Evolutionary conservation across 768 basidiomycete species (phyloP).

Genomic region (Lactarius tabidus): DNA sequence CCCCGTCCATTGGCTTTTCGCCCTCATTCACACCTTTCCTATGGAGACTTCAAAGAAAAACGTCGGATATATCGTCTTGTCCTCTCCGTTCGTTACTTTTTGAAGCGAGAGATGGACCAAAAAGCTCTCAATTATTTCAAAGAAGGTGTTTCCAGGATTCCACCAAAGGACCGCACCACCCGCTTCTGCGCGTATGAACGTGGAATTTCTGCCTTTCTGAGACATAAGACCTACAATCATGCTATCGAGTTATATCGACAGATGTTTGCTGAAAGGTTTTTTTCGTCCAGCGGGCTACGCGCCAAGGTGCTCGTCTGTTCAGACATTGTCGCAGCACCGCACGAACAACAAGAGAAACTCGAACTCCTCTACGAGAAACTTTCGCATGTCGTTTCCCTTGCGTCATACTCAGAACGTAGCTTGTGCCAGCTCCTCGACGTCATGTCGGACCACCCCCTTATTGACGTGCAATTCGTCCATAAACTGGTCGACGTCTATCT

Average conservation of each 20-base stretch:
- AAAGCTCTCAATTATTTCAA: neutral
- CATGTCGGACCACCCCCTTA: conserved; percentile 14
- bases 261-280: conserved; percentile 41
- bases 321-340: conserved; percentile 28
- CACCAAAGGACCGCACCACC: neutral
- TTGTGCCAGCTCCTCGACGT: conserved; percentile 37
- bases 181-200: conserved; percentile 34
- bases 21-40: neutral
- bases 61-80: neutral
- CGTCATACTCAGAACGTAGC: conserved; percentile 16
- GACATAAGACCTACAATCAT: conserved; percentile 35
- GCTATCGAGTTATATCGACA: conserved; percentile 41
- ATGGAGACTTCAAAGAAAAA: neutral
- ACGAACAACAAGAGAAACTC: conserved; percentile 24
- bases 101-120: conserved; percentile 6
- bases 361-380: conserved; percentile 25
- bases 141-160: neutral
- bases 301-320: conserved; percentile 40
- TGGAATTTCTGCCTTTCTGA: conserved; percentile 40
- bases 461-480: conserved; percentile 20
- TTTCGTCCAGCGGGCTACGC: conserved; percentile 37
- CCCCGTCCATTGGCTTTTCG: neutral
- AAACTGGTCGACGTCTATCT: conserved; percentile 22
- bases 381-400: conserved; percentile 29
- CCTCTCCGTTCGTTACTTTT: neutral